Percentiles rank a stretch among this genome's conserved stretches.
Conservation (phyloP, 2,329 filamentous ascomycete species). For the Helicocarpus griseus region DNA sequence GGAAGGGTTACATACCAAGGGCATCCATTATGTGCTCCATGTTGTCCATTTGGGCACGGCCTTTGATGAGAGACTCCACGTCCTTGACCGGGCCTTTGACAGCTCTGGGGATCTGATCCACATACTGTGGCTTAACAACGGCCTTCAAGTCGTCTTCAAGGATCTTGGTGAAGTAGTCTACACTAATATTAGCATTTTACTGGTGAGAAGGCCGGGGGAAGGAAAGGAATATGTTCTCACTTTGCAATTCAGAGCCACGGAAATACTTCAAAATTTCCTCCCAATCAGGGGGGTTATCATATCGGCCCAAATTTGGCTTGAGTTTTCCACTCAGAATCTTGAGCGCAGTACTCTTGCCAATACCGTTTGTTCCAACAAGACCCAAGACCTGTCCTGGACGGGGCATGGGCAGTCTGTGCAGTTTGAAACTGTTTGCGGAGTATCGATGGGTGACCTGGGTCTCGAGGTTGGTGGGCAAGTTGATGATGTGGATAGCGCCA, state of each 20-base stretch:
- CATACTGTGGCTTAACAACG: slow-evolving; percentile 97
- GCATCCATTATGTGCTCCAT: slow-evolving; percentile 71
- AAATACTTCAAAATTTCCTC: slow-evolving; percentile 98
- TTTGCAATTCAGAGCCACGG: slow-evolving; percentile 93
- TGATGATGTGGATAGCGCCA: slow-evolving; percentile 99
- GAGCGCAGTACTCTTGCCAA: slow-evolving; percentile 98
- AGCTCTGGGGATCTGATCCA: slow-evolving; percentile 92
- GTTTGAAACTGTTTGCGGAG: slow-evolving; percentile 99
- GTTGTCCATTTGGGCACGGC: slow-evolving; percentile 68
- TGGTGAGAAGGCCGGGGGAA: not conserved
- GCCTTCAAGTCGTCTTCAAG: slow-evolving; percentile 95
- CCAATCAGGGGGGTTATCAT: slow-evolving; percentile 96
- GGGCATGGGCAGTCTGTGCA: slow-evolving; percentile 92
- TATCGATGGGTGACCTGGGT: slow-evolving; percentile 97
- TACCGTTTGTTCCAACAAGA: slow-evolving; percentile 98
- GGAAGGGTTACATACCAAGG: slow-evolving; percentile 43
- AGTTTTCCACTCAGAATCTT: slow-evolving; percentile 98
- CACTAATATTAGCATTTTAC: not conserved
- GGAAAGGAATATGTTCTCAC: slow-evolving; percentile 41
- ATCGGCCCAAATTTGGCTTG: slow-evolving; percentile 92
- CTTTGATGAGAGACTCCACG: slow-evolving; percentile 68
- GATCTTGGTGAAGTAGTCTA: slow-evolving; percentile 97
- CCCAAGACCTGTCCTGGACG: slow-evolving; percentile 91
- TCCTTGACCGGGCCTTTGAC: slow-evolving; percentile 72
- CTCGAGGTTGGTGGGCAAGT: slow-evolving; percentile 97